phyloP scores from a whole-genome alignment of 2,329 filamentous ascomycete species.

The Epichloe gansuensis region DNA sequence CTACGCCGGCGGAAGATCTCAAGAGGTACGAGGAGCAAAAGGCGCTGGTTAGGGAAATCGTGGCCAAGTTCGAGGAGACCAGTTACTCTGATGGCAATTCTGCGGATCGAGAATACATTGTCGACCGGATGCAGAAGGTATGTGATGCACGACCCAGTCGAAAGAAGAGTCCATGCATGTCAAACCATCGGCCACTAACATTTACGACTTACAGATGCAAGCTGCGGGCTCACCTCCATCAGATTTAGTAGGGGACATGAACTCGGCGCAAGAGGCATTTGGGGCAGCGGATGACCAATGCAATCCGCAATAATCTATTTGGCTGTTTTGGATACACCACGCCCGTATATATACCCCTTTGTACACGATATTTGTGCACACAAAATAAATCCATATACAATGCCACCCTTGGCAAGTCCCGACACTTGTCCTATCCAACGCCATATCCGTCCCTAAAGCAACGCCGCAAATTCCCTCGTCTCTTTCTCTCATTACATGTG shows the following conservation, averaged over 20 bases:
- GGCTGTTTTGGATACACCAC: conserved; percentile 10
- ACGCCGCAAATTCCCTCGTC: conserved; percentile 6
- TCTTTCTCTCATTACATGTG: neutral
- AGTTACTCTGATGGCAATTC: conserved; percentile 73
- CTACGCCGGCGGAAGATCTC: conserved; percentile 56
- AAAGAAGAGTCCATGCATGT: neutral
- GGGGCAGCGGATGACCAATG: conserved; percentile 49
- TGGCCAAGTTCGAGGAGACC: conserved; percentile 71
- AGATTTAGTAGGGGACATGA: conserved; percentile 84
- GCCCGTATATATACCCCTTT: conserved; percentile 16
- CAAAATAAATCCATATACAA: conserved; percentile 1
- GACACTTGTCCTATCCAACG: neutral
- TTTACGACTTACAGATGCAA: conserved; percentile 64
- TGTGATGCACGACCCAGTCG: conserved; percentile 12
- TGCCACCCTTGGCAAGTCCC: neutral
- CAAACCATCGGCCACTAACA: neutral
- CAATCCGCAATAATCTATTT: conserved; percentile 40
- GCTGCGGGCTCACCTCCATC: conserved; percentile 77
- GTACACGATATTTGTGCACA: conserved; percentile 4
- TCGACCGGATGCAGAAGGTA: conserved; percentile 96
- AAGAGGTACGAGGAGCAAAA: conserved; percentile 74
- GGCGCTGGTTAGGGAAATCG: conserved; percentile 72
- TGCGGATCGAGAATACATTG: conserved; percentile 78
- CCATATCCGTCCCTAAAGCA: neutral
- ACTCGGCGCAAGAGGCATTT: conserved; percentile 62